Evolutionary conservation across 2,329 filamentous ascomycete species (phyloP).

Genomic region (Elsinoe necatrix): DNA sequence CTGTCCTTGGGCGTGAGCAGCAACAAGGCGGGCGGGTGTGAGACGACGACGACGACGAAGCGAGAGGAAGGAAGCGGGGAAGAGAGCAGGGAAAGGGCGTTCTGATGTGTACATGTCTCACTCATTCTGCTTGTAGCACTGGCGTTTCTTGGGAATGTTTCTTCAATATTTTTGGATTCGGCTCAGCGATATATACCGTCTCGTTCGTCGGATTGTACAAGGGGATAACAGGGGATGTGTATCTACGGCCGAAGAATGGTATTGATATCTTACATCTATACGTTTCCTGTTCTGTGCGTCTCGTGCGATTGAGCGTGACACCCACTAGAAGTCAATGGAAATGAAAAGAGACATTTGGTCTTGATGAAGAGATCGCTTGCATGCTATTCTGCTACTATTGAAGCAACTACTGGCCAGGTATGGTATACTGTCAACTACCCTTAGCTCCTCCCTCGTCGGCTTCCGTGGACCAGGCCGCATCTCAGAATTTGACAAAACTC

Average conservation of each 20-base stretch:
- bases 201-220: neutral
- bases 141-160: neutral
- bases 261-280: neutral
- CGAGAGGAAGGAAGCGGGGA: neutral
- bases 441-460: neutral
- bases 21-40: neutral
- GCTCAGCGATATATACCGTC: neutral
- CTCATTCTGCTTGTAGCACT: neutral
- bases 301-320: neutral
- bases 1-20: neutral
- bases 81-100: neutral
- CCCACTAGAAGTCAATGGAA: neutral
- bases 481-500: neutral
- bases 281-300: neutral
- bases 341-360: no score
- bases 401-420: neutral
- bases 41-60: neutral
- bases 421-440: neutral
- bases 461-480: neutral
- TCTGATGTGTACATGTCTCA: neutral
- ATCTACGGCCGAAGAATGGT: neutral
- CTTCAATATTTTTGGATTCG: neutral
- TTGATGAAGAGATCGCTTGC: neutral
- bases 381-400: neutral
- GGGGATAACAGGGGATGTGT: neutral